Evolutionary conservation across 2,329 filamentous ascomycete genomes (phyloP), one percentile per base, ranked within the genome.

Genomic region (Penicillium decumbens): DNA sequence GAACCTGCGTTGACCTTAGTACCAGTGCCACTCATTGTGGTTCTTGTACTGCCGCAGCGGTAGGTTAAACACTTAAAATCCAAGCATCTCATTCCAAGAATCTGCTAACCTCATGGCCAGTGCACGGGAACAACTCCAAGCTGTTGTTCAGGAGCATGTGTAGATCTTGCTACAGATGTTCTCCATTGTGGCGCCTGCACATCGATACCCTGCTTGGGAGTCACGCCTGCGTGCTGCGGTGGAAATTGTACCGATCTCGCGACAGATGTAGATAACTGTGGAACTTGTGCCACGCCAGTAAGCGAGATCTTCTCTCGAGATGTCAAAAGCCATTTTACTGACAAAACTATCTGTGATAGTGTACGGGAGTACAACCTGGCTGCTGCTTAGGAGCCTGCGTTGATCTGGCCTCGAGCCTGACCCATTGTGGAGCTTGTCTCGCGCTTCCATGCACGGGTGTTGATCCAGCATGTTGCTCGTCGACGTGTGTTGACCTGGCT

Each of bases 141-240:
- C 7, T 58, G 55, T 15, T 58, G 54, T 28, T 15, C 43, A 8
- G 54, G 55, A 5, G 44, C 38, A n/a, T 58, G 54, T 27, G 28
- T 43, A 0, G 49, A 56, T 24, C 45, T 52, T 1, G 25, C 33
- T 12, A 39, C 41, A 10, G 43, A 53, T 29, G 13, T 41, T 9
- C 10, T 32, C 8, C 47, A 58, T 30, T 54, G 51, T 20, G 54
- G 54, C 3, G 25, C 40, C 23, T 56, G 54, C 23, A 30, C 12
- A 27, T 32, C 23, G 4, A 13, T 28, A 0, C 43, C 38, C 5
- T 56, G 54, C 20, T 9, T 46, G 10, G 54, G 54, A 35, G 10
- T 51, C 18, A 37, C 25, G 13, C 45, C 54, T 13, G 45, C 27
- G n/a, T 54, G 54, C n/a, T 56, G 54, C 25, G 43, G 41, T 4